A percentile compares a stretch with the other conserved stretches of the same genome.
Evolutionary conservation across 2,329 filamentous ascomycete species (phyloP).

Genomic region (Alternaria incomplexa): DNA sequence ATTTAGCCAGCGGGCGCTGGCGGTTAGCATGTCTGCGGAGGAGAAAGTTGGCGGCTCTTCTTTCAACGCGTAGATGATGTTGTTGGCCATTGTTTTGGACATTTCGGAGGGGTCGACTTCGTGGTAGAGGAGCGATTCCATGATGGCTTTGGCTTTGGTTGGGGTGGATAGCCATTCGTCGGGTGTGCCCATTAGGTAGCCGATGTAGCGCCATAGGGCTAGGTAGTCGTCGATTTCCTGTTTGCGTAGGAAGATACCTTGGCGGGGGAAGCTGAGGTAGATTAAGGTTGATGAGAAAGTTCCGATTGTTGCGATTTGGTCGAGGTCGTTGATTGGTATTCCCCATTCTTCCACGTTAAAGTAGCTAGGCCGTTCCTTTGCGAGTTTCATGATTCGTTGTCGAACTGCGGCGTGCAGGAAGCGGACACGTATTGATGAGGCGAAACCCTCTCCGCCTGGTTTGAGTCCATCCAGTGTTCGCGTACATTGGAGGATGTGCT

Average conservation of each 20-base stretch:
- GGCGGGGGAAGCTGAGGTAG: conserved; percentile 72
- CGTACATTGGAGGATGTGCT: conserved; percentile 76
- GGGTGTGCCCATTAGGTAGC: conserved; percentile 73
- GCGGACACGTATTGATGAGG: conserved; percentile 70
- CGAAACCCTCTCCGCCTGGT: conserved; percentile 70
- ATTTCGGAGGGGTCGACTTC: conserved; percentile 71
- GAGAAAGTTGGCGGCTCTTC: conserved; percentile 69
- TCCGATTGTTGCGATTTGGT: conserved; percentile 73
- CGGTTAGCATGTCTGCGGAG: conserved; percentile 70
- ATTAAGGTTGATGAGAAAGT: conserved; percentile 73
- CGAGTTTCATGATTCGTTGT: conserved; percentile 67
- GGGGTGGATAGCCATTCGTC: conserved; percentile 64
- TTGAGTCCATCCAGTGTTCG: conserved; percentile 68
- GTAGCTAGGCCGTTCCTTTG: conserved; percentile 63
- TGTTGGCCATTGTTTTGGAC: conserved; percentile 71
- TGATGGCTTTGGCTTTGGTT: conserved; percentile 63
- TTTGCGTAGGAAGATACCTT: conserved; percentile 69
- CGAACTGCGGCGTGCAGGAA: conserved; percentile 73
- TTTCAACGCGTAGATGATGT: conserved; percentile 74
- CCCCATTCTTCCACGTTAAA: conserved; percentile 66
- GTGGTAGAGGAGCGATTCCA: conserved; percentile 70
- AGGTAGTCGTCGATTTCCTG: conserved; percentile 73
- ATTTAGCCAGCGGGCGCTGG: conserved; percentile 73
- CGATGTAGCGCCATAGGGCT: conserved; percentile 78
- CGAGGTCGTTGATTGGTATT: conserved; percentile 76